A percentile compares a stretch with the other conserved stretches of the same genome.
Conservation (phyloP, 495 filamentous ascomycete genomes). For the Annulohypoxylon nitens region DNA sequence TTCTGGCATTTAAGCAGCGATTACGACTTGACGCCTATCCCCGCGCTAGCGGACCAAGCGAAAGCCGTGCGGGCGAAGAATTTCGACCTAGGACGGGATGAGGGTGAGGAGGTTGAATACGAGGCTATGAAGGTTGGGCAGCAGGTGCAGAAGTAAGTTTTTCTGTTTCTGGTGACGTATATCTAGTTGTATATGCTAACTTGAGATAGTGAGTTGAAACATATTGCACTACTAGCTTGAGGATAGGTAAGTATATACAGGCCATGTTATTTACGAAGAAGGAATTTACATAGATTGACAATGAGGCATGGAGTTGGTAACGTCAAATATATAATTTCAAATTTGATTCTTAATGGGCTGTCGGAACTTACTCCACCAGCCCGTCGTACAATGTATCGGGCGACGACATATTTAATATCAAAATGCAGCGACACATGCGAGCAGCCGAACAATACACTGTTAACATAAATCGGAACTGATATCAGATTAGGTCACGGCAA, state of each 20-base stretch:
- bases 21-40: slow-evolving; percentile 60
- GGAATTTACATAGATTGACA: background rate
- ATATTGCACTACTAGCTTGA: slow-evolving; percentile 43
- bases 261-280: background rate
- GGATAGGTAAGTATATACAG: background rate
- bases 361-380: background rate
- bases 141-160: slow-evolving; percentile 61
- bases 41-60: slow-evolving; percentile 54
- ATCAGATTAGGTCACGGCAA: background rate
- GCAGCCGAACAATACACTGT: background rate
- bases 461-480: background rate
- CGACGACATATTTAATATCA: slow-evolving; percentile 2
- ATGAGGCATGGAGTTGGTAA: background rate
- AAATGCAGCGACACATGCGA: background rate
- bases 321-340: background rate
- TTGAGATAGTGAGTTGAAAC: slow-evolving; percentile 43
- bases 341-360: background rate
- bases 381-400: background rate
- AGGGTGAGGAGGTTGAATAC: slow-evolving; percentile 61
- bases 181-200: slow-evolving; percentile 5
- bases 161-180: background rate
- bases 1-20: slow-evolving; percentile 66
- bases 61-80: slow-evolving; percentile 55
- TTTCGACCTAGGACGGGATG: slow-evolving; percentile 58
- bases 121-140: slow-evolving; percentile 61